Base-by-base conservation (phyloP, 805 yeast genomes). In the Candida quercuum region DNA sequence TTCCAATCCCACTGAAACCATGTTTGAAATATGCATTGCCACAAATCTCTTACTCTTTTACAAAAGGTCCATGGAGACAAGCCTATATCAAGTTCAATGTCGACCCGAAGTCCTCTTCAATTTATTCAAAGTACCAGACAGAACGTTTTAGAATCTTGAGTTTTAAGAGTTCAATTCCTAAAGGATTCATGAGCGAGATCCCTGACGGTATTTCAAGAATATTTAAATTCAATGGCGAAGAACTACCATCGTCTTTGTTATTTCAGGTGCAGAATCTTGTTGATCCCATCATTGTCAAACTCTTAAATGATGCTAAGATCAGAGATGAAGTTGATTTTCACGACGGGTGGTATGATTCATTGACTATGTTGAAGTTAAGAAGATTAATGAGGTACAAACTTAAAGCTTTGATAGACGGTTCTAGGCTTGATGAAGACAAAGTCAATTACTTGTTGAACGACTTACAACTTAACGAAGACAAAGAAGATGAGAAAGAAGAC, bases 31-130 rank as follows among this genome's bases (percentile, higher is more conserved):
- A 74, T 45, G 94, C 96, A 0, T 58, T 93, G 35, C 95, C 98
- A 0, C 81, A 85, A 56, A 83, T 87, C 0, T 73, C 96, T 0
- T 93, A 78, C 56, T 72, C 86, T 29, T 84, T 79, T 56, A 77
- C 83, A 26, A 84, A 83, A 52, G 99, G 99, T 0, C 99, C 98
- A 0, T 93, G 96, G 95, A 72, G 98, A 49, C 87, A 86, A 42
- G 76, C 93, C 10, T 87, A 82, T 56, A 78, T 88, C 32, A 73
- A 66, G 46, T 77, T 79, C 47, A 97, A 96, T 1, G 68, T 79
- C 28, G 86, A 91, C 59, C 97, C 98, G 0, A 64, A 74, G 29
- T 49, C 60, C 2, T 77, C 81, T 33, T 50, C 61, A 1, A 55
- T 64, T 11, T 80, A 68, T 48, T 80, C 85, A 41, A 60, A 59